These are phyloP conservation scores for Trichoderma koningii DNA, from an alignment of 2,329 filamentous ascomycete genomes.

Conservation along the genomic window DNA sequence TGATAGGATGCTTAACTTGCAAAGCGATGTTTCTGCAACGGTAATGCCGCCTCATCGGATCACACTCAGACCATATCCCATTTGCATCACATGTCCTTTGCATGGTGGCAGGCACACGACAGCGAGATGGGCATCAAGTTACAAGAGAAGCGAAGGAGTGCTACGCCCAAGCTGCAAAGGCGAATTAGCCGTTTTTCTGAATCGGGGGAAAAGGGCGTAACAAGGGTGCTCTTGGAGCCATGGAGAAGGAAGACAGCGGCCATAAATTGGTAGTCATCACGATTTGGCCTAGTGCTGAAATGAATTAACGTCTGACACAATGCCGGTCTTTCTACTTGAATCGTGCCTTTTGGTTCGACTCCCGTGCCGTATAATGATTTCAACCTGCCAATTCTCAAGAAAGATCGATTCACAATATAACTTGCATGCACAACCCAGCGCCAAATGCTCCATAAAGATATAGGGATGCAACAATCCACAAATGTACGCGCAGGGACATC, in stretches of 20 bases:
- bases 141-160: not conserved
- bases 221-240: not conserved
- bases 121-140: not conserved
- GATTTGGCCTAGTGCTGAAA: conserved; percentile 19
- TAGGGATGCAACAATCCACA: too few species aligned
- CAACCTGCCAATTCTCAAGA: too few species aligned
- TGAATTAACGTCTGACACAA: conserved; percentile 23
- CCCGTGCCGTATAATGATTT: not conserved
- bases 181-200: not conserved
- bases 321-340: not conserved
- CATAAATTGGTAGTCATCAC: conserved; percentile 4
- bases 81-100: not conserved
- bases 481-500: too few species aligned
- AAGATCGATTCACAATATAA: too few species aligned
- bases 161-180: conserved; percentile 12
- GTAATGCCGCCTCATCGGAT: conserved; percentile 3
- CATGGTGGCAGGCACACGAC: not conserved
- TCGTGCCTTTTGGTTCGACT: not conserved
- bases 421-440: too few species aligned
- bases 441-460: too few species aligned
- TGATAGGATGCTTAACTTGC: conserved; percentile 1
- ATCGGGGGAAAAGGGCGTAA: not conserved
- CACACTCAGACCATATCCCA: conserved; percentile 7
- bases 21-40: conserved; percentile 13
- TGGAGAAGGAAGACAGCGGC: conserved; percentile 3